A percentile compares a stretch with the other conserved stretches of the same genome.
phyloP scores from a whole-genome alignment of 2,329 filamentous ascomycete genomes.

The Pyrenophora seminiperda region DNA sequence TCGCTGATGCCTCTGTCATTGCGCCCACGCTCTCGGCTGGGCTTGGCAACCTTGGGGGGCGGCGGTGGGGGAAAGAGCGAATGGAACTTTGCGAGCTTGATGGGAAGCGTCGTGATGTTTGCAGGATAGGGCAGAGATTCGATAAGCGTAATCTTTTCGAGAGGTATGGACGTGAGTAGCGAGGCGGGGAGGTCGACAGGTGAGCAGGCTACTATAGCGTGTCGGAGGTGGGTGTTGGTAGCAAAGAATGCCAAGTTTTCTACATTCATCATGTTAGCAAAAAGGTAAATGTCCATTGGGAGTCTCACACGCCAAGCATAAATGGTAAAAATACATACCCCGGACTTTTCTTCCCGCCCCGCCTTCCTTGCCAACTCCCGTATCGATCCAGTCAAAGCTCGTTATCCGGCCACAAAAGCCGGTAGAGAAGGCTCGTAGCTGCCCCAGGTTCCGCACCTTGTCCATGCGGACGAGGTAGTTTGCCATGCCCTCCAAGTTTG shows the following conservation, averaged over 20 bases:
- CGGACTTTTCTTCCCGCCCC: conserved; percentile 41
- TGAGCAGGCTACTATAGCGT: conserved; percentile 43
- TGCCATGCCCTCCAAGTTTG: conserved; percentile 46
- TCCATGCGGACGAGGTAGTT: conserved; percentile 45
- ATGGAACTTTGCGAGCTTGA: conserved; percentile 34
- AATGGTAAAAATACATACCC: no score
- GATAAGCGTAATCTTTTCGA: conserved; percentile 42
- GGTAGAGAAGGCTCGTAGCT: conserved; percentile 43
- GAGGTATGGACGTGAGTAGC: conserved; percentile 40
- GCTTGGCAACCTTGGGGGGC: conserved; percentile 28
- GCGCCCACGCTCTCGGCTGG: conserved; percentile 19
- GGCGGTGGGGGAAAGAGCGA: conserved; percentile 41
- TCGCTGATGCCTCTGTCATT: conserved; percentile 17
- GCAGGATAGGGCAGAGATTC: conserved; percentile 38
- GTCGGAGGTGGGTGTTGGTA: conserved; percentile 42
- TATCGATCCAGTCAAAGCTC: conserved; percentile 46
- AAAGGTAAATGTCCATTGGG: no score
- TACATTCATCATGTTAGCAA: conserved; percentile 7
- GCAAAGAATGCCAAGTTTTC: conserved; percentile 45
- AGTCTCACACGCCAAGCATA: no score
- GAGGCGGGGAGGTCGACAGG: conserved; percentile 39
- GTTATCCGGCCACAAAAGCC: conserved; percentile 46
- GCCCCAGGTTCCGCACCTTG: conserved; percentile 44
- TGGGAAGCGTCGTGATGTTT: conserved; percentile 36
- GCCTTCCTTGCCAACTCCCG: conserved; percentile 46